Evolutionary conservation across 208 protist genomes (phyloP).

Genomic region (Wallacemonas sp.): DNA sequence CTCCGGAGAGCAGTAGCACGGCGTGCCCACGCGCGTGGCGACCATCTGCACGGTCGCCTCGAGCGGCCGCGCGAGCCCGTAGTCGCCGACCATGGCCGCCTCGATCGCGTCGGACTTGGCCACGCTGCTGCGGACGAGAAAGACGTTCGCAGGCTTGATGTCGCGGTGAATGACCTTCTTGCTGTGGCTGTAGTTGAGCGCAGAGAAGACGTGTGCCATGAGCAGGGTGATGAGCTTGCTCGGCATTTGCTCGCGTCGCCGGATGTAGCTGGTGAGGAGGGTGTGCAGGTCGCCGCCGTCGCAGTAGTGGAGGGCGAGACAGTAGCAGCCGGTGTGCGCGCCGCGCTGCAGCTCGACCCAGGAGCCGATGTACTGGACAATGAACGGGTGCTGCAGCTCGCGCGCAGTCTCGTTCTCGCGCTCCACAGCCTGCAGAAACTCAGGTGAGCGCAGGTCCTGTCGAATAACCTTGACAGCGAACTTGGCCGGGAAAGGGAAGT

Average conservation of each 20-base stretch:
- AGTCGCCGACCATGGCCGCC: slow-evolving; percentile 83
- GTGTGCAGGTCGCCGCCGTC: slow-evolving; percentile 81
- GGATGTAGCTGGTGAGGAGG: slow-evolving; percentile 45
- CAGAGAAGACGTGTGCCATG: slow-evolving; percentile 84
- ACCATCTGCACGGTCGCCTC: slow-evolving; percentile 64
- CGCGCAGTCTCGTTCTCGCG: slow-evolving; percentile 61
- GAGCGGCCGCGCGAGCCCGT: slow-evolving; percentile 82
- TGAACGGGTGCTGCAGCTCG: slow-evolving; percentile 62
- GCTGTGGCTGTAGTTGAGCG: slow-evolving; percentile 88
- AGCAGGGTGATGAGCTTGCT: slow-evolving; percentile 59
- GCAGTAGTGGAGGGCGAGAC: slow-evolving; percentile 85
- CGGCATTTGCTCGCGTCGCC: slow-evolving; percentile 26
- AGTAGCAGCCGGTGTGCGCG: slow-evolving; percentile 59
- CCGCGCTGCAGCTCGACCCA: slow-evolving; percentile 63
- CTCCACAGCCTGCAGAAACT: slow-evolving; percentile 36
- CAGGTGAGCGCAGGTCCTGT: slow-evolving; percentile 35
- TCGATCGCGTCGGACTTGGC: slow-evolving; percentile 13
- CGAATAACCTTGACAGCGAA: slow-evolving; percentile 85
- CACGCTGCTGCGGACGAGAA: slow-evolving; percentile 40
- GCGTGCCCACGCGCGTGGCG: slow-evolving; percentile 84
- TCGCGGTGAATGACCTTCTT: slow-evolving; percentile 88
- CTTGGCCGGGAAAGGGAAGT: slow-evolving; percentile 38
- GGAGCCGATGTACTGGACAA: slow-evolving; percentile 78
- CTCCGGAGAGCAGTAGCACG: slow-evolving; percentile 94
- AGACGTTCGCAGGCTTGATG: slow-evolving; percentile 92